These are phyloP conservation scores for Alnus rubra DNA, from an alignment of 306 rosid genomes.

Conservation along the genomic window DNA sequence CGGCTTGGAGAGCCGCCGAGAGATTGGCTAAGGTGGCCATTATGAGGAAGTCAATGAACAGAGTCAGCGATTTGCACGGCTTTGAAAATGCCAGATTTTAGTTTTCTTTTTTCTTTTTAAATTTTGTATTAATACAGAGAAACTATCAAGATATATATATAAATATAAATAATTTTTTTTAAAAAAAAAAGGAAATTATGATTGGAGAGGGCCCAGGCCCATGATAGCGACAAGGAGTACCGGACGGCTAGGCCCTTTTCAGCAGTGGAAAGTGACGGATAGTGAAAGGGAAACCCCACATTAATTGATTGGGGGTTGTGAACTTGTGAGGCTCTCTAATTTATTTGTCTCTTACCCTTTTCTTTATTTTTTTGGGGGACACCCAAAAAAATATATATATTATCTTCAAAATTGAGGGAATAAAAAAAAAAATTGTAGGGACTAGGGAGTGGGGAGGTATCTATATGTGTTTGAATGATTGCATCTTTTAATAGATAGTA, in stretches of 20 bases:
- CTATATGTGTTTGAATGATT: conserved; percentile 4
- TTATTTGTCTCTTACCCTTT: conserved; percentile 27
- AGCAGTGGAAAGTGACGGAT: conserved; percentile 42
- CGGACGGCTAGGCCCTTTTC: conserved; percentile 68
- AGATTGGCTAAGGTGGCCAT: conserved; percentile 91
- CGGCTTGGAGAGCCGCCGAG: conserved; percentile 98
- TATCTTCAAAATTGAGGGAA: conserved; percentile 3
- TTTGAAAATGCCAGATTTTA: conserved; percentile 98
- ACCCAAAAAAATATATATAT: conserved; percentile 22
- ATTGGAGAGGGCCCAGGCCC: conserved; percentile 45
- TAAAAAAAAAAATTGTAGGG: background rate
- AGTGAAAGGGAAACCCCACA: conserved; percentile 39
- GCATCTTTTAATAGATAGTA: conserved; percentile 16
- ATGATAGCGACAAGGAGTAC: conserved; percentile 51
- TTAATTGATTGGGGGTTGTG: conserved; percentile 32
- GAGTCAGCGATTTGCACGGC: conserved; percentile 98
- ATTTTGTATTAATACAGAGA: conserved; percentile 45
- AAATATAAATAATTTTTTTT: conserved; percentile 9
- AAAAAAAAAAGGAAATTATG: conserved; percentile 8
- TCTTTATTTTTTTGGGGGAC: conserved; percentile 10
- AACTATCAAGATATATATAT: conserved; percentile 18
- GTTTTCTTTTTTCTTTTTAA: conserved; percentile 26
- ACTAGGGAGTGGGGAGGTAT: background rate
- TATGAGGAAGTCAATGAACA: conserved; percentile 93
- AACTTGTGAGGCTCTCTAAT: conserved; percentile 27